A percentile compares a stretch with the other conserved stretches of the same genome.
Conservation (phyloP, 2,329 filamentous ascomycete species). For the Cladophialophora carrionii region DNA sequence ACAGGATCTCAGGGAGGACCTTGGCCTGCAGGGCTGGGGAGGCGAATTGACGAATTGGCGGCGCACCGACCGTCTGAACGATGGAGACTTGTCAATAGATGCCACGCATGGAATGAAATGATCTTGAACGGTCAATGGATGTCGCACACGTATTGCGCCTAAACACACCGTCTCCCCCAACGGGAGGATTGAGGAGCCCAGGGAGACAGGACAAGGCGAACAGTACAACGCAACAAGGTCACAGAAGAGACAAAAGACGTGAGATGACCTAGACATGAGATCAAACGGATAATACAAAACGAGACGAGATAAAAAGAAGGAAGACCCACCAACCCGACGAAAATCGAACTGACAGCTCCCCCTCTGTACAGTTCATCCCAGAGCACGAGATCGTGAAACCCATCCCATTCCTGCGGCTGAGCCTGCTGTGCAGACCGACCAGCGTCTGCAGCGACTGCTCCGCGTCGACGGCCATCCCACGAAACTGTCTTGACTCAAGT, state of each 20-base stretch:
- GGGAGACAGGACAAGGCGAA: too few relatives aligned
- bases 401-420: conserved; percentile 39
- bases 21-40: conserved; percentile 62
- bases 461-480: conserved; percentile 45
- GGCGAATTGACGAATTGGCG: conserved; percentile 71
- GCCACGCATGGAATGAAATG: too few relatives aligned
- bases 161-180: neutral
- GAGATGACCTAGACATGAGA: neutral
- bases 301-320: neutral
- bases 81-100: too few relatives aligned
- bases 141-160: too few relatives aligned
- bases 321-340: neutral
- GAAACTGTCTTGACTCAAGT: conserved; percentile 13
- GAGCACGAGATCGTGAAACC: conserved; percentile 5
- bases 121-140: too few relatives aligned
- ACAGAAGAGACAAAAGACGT: neutral
- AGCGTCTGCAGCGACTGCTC: conserved; percentile 55
- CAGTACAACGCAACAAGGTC: too few relatives aligned
- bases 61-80: conserved; percentile 63
- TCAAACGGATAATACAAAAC: too few relatives aligned
- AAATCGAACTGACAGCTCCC: neutral
- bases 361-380: conserved; percentile 3
- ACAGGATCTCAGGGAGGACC: conserved; percentile 68
- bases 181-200: too few relatives aligned
- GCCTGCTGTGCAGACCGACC: conserved; percentile 54